Evolutionary conservation across 148 eudicot species (phyloP), one percentile per base, ranked within the genome.

Genomic region (Rhododendron vialii): DNA sequence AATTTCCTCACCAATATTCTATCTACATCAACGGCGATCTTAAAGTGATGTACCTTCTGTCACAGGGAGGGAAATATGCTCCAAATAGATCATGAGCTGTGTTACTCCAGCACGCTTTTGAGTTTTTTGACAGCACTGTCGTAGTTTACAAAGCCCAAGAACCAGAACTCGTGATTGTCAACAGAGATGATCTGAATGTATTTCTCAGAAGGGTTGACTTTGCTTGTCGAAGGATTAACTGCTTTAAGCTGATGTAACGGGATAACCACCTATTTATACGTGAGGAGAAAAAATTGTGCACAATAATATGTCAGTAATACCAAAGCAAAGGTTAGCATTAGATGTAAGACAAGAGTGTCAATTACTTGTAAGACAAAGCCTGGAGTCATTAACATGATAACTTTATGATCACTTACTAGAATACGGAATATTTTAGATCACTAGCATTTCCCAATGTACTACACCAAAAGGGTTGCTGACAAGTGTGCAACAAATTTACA

Each of bases 141-240:
- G 80, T 96, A 94, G 88, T 92, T 81, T 57, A 96, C 92, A 78
- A 96, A 96, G 30, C 95, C 98, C 94, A 96, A 90, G 88, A 93
- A 96, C 98, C 98, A 96, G 82, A 96, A 96, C 86, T 96, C 98
- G 26, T 96, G 98, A 84, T 91, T 90, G 88, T 96, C 98, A 65
- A 92, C 90, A 0, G 96, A 92, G 87, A 96, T 95, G 36, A 95
- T 89, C 92, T 96, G 98, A 74, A 96, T 92, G 88, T 93, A 96
- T 67, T 96, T 96, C 83, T 96, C 98, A 80, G 95, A 91, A 41
- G 95, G 26, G 74, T 95, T 96, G 77, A 86, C 82, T 89, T 92
- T 93, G 90, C 98, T 96, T 43, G 92, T 82, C 18, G 94, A 91
- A 48, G 98, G 88, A 90, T 93, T 96, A 81, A 95, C 94, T 78